These are phyloP conservation scores for Populus trichocarpa DNA, from an alignment of 441 rosid species.

Conservation along the genomic window DNA sequence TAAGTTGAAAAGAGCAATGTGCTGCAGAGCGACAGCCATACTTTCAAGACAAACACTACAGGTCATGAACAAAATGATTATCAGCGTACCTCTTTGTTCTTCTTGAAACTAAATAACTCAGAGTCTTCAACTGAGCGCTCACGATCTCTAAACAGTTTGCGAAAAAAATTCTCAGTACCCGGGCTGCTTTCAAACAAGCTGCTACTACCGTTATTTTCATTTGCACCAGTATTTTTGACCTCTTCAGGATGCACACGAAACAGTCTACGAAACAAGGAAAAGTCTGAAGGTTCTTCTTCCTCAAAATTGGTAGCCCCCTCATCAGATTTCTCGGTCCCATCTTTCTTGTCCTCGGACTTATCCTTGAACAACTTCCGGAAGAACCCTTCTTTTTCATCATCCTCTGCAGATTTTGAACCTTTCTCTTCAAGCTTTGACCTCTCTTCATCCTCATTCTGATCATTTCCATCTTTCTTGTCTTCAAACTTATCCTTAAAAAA, in stretches of 20 bases:
- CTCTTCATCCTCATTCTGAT: conserved; percentile 37
- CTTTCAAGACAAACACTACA: conserved; percentile 2
- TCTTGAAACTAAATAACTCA: conserved; percentile 76
- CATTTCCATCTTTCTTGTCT: conserved; percentile 70
- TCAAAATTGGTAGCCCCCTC: conserved; percentile 45
- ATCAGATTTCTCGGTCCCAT: conserved; percentile 58
- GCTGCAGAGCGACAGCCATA: background rate
- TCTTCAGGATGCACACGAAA: conserved; percentile 97
- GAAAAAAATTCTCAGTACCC: conserved; percentile 92
- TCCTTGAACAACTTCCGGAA: conserved; percentile 78
- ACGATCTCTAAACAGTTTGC: conserved; percentile 91
- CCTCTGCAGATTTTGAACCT: conserved; percentile 65
- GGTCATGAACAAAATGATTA: conserved; percentile 15
- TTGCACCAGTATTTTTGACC: conserved; percentile 41
- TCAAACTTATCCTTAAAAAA: conserved; percentile 71
- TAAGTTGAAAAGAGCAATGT: conserved; percentile 9
- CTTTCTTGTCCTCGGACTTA: conserved; percentile 80
- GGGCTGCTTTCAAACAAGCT: conserved; percentile 82
- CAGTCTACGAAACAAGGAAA: conserved; percentile 71
- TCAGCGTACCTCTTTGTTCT: conserved; percentile 64
- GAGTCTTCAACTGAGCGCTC: conserved; percentile 94
- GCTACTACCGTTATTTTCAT: conserved; percentile 50
- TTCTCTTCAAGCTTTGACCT: conserved; percentile 42
- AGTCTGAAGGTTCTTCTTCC: conserved; percentile 85
- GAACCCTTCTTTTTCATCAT: conserved; percentile 89